phyloP scores from a whole-genome alignment of 2,329 filamentous ascomycete genomes.

The Aspergillus japonicus region DNA sequence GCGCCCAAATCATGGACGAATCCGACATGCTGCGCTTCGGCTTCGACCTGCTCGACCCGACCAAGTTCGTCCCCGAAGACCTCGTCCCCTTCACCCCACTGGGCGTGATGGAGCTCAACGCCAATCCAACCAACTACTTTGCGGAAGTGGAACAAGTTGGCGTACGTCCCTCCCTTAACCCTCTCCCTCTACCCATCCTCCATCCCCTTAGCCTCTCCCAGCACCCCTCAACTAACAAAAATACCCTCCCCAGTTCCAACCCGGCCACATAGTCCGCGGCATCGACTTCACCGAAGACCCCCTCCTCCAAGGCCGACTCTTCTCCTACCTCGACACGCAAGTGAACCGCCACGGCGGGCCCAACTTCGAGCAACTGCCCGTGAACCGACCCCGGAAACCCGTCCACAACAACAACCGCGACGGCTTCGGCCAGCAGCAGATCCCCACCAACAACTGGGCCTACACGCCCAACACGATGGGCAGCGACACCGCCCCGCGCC shows the following conservation, averaged over 20 bases:
- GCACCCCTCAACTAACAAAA: not conserved
- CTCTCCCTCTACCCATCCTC: not conserved
- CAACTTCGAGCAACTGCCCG: constrained; percentile 74
- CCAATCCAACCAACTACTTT: constrained; percentile 72
- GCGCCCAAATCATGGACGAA: constrained; percentile 68
- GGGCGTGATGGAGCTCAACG: constrained; percentile 67
- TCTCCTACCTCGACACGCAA: constrained; percentile 75
- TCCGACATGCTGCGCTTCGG: constrained; percentile 63
- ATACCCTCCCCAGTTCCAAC: constrained; percentile 54
- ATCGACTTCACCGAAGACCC: constrained; percentile 74
- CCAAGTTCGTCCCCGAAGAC: constrained; percentile 73
- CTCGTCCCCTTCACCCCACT: constrained; percentile 64
- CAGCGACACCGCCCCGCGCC: constrained; percentile 57
- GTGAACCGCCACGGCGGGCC: constrained; percentile 68
- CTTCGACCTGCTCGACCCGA: constrained; percentile 71
- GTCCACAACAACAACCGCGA: constrained; percentile 76
- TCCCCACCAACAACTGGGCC: constrained; percentile 64
- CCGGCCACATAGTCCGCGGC: constrained; percentile 70
- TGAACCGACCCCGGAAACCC: constrained; percentile 64
- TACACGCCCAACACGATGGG: constrained; percentile 70
- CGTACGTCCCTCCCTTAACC: constrained; percentile 39
- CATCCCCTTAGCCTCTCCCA: not conserved
- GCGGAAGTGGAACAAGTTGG: constrained; percentile 72
- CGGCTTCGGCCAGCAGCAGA: constrained; percentile 65
- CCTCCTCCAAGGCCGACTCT: constrained; percentile 70